A percentile compares a stretch with the other conserved stretches of the same genome.
phyloP scores from a whole-genome alignment of 352 stramenopile species.

The Phytophthora vignae region DNA sequence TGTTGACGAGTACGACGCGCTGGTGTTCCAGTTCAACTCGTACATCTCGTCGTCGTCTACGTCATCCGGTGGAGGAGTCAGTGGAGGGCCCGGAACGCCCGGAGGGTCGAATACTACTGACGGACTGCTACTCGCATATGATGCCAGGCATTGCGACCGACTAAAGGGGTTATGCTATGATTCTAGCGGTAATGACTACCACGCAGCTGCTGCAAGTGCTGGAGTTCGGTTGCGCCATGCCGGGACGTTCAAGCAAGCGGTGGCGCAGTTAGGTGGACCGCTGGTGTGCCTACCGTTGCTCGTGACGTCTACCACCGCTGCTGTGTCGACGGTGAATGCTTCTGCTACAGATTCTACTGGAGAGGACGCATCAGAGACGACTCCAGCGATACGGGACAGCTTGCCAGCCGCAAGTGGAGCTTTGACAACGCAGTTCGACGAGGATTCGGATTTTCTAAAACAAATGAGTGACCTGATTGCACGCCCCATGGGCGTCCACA shows the following conservation, averaged over 20 bases:
- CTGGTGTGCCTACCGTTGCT: constrained; percentile 73
- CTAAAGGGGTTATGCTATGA: constrained; percentile 72
- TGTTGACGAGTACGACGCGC: constrained; percentile 74
- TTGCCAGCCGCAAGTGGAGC: constrained; percentile 18
- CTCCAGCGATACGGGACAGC: constrained; percentile 12
- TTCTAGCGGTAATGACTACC: constrained; percentile 74
- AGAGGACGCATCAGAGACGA: constrained; percentile 10
- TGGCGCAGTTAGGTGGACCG: constrained; percentile 71
- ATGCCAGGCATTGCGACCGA: constrained; percentile 71
- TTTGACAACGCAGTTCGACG: constrained; percentile 73
- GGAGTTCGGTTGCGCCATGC: constrained; percentile 68
- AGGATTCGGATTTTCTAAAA: constrained; percentile 76
- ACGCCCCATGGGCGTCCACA: constrained; percentile 70
- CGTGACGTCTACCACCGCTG: constrained; percentile 53
- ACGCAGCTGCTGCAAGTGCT: constrained; percentile 62
- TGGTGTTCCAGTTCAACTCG: constrained; percentile 83
- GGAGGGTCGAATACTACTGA: constrained; percentile 45
- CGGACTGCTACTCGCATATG: constrained; percentile 69
- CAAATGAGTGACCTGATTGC: constrained; percentile 82
- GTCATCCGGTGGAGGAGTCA: constrained; percentile 48
- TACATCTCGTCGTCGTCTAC: constrained; percentile 77
- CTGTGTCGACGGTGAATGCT: constrained; percentile 40
- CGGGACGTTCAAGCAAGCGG: constrained; percentile 76
- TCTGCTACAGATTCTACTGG: constrained; percentile 16
- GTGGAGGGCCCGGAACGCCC: constrained; percentile 27